Evolutionary conservation across 2,329 filamentous ascomycete species (phyloP), one percentile per base, ranked within the genome.

Genomic region (Botrytis byssoidea): DNA sequence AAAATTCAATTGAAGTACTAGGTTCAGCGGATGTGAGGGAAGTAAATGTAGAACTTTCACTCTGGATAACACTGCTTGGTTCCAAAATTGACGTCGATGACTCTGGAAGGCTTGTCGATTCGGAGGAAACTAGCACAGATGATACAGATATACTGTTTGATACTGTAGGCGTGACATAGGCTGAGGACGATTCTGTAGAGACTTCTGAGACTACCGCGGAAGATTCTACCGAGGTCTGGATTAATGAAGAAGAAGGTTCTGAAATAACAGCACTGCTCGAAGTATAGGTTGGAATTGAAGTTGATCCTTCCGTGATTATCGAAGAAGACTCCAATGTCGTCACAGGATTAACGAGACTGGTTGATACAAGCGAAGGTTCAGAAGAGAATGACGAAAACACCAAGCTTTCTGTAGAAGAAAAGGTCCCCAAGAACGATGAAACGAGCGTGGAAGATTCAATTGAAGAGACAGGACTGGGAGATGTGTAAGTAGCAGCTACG

Each of bases 401-500:
- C 65, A 42, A 57, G 18, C 25, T 57, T 35, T 57, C 48, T 5
- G 65, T 55, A 16, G 65, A 42, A 29, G 35, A 68, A 25, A 42
- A 2, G 22, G 48, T 55, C 2, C 25, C 46, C 35, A 42, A 42
- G 9, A 68, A 29, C 22, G 65, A 68, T 16, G 66, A 68, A n/a
- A 10, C 25, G 8, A 37, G 25, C 10, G n/a, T n/a, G 1, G 37
- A 59, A 44, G 20, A 32, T n/a, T 32, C n/a, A 20, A 22, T 37
- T 29, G 48, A 69, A 69, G 66, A 69, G 48, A 32, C 35, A 18
- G 37, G 25, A 42, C 6, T 57, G 4, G 55, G 48, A 69, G n/a
- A 57, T 32, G 66, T 42, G 37, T 22, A 69, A 32, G 66, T 69
- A 29, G 37, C 51, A 57, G 48, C 66, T 69, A 18, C 37, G 32